phyloP scores from a whole-genome alignment of 768 basidiomycete species.

The Tylopilus rubrobrunneus region DNA sequence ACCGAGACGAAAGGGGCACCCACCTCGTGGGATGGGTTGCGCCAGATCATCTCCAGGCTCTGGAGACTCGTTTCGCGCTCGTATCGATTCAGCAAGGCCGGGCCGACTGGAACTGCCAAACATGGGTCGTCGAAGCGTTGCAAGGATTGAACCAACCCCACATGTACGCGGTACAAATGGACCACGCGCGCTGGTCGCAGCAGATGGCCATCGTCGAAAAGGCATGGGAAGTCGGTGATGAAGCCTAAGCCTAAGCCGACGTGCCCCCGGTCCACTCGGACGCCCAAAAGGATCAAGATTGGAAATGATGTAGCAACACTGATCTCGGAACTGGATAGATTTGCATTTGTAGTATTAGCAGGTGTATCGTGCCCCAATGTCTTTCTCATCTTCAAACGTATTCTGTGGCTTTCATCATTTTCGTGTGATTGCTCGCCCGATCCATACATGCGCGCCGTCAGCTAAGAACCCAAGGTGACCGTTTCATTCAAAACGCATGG shows the following conservation, averaged over 20 bases:
- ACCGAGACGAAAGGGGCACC: conserved; percentile 6
- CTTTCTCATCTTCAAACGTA: not conserved
- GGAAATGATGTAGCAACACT: not conserved
- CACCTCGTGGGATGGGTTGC: conserved; percentile 14
- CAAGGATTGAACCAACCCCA: conserved; percentile 8
- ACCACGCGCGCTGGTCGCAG: conserved; percentile 4
- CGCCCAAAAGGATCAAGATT: not conserved
- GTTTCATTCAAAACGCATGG: no score
- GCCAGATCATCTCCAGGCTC: not conserved
- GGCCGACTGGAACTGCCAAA: conserved; percentile 18
- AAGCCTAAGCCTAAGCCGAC: not conserved
- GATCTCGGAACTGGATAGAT: not conserved
- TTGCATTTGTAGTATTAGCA: not conserved
- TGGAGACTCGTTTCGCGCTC: conserved; percentile 11
- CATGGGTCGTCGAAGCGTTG: conserved; percentile 19
- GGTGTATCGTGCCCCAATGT: not conserved
- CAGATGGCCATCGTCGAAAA: conserved; percentile 16
- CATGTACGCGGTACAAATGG: conserved; percentile 17
- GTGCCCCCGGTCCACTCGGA: not conserved
- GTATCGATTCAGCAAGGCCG: conserved; percentile 10
- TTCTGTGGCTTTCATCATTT: not conserved
- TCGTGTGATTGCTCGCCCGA: not conserved
- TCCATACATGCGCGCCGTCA: no score
- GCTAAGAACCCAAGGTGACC: no score
- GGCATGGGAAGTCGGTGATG: conserved; percentile 17